These are phyloP conservation scores for Fusarium decemcellulare DNA, from an alignment of 2,329 filamentous ascomycete species.

Conservation along the genomic window DNA sequence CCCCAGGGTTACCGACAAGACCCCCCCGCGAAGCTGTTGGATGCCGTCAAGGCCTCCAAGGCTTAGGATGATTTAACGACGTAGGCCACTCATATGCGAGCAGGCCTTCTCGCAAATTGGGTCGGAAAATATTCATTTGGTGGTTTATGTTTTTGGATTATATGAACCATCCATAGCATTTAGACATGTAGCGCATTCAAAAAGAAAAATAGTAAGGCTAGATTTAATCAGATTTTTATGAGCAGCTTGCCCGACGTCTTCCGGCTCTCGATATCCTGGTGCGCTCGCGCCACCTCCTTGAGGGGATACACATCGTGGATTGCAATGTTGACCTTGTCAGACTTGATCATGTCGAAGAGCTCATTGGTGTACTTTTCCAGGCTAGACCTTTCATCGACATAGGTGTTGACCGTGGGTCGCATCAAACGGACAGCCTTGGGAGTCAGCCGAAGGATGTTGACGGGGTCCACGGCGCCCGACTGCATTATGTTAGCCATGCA, in stretches of 20 bases:
- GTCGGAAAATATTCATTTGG: slow-evolving; percentile 22
- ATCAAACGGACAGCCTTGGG: slow-evolving; percentile 84
- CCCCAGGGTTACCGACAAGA: slow-evolving; percentile 94
- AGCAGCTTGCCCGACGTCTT: slow-evolving; percentile 89
- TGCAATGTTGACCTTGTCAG: slow-evolving; percentile 78
- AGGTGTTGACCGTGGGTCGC: slow-evolving; percentile 81
- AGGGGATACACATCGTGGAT: slow-evolving; percentile 86
- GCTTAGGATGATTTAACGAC: slow-evolving; percentile 37
- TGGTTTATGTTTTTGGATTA: slow-evolving; percentile 38
- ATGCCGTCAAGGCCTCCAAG: slow-evolving; percentile 66
- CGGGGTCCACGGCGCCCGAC: slow-evolving; percentile 81
- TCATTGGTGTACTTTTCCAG: slow-evolving; percentile 78
- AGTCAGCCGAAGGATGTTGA: slow-evolving; percentile 69
- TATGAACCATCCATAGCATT: slow-evolving; percentile 40
- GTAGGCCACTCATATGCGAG: slow-evolving; percentile 30
- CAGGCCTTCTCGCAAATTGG: slow-evolving; percentile 32
- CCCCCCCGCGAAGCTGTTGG: slow-evolving; percentile 86
- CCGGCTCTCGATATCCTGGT: slow-evolving; percentile 83
- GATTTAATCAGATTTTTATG: slow-evolving; percentile 70
- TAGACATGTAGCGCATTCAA: slow-evolving; percentile 39
- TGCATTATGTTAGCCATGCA: slow-evolving; percentile 42
- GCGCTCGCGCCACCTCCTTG: slow-evolving; percentile 79
- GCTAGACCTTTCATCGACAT: slow-evolving; percentile 78
- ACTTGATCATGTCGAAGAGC: slow-evolving; percentile 79
- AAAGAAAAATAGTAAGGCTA: slow-evolving; percentile 30